A percentile compares a stretch with the other conserved stretches of the same genome.
Evolutionary conservation across 257 asterid genomes (phyloP).

Genomic region (Paraleonurus japonicus): DNA sequence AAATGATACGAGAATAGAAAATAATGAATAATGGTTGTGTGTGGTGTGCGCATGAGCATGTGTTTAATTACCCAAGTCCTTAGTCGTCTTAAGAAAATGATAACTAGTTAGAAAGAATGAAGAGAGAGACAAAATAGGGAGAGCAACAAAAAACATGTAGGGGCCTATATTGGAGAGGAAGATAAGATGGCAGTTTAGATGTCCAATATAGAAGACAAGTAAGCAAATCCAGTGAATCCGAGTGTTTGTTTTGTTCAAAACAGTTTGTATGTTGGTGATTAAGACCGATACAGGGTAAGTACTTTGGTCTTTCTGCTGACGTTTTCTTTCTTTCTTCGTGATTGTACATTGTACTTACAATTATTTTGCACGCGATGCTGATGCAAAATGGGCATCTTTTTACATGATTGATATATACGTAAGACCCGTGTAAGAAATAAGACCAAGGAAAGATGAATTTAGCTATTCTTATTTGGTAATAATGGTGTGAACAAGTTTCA

Average conservation of each 20-base stretch:
- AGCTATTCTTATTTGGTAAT: too few relatives aligned
- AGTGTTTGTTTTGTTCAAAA: slow-evolving; percentile 6
- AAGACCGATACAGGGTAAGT: slow-evolving; percentile 1
- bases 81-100: background rate
- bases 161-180: slow-evolving; percentile 1
- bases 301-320: background rate
- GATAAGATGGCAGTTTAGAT: slow-evolving; percentile 40
- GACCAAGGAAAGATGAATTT: background rate
- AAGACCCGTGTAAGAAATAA: background rate
- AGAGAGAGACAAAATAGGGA: background rate
- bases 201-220: slow-evolving; percentile 22
- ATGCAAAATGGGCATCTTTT: background rate
- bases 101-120: background rate
- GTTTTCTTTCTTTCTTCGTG: background rate
- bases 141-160: background rate
- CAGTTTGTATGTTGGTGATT: background rate
- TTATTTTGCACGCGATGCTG: slow-evolving; percentile 25
- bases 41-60: background rate
- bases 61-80: background rate
- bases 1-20: background rate
- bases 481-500: too few relatives aligned
- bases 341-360: slow-evolving; percentile 20
- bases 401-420: background rate
- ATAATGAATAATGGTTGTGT: background rate
- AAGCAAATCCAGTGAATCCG: slow-evolving; percentile 38